These are phyloP conservation scores for Pyrus pyrifolia DNA, from an alignment of 306 rosid species.

Conservation along the genomic window DNA sequence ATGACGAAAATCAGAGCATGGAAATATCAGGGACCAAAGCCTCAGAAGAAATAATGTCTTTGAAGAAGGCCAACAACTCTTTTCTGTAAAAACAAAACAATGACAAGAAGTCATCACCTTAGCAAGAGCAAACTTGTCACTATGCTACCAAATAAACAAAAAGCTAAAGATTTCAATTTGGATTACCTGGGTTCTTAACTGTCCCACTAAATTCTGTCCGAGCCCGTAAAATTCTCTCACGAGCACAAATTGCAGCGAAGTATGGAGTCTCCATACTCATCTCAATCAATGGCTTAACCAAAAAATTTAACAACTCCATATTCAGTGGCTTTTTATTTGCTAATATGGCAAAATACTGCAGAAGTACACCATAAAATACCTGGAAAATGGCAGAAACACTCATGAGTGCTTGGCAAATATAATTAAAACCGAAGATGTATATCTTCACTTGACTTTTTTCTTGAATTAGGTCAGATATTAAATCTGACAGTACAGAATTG, in stretches of 20 bases:
- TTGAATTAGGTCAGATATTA: neutral
- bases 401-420: neutral
- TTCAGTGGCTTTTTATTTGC: conserved; percentile 64
- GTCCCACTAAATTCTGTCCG: conserved; percentile 59
- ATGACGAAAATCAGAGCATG: conserved; percentile 89
- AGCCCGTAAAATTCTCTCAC: conserved; percentile 60
- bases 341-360: conserved; percentile 86
- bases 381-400: conserved; percentile 30
- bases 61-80: conserved; percentile 83
- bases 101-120: conserved; percentile 8
- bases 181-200: conserved; percentile 64
- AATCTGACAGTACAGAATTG: neutral
- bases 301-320: conserved; percentile 52
- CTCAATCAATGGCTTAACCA: conserved; percentile 82
- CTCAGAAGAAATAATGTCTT: conserved; percentile 77
- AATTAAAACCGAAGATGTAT: neutral
- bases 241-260: conserved; percentile 95
- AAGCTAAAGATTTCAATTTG: conserved; percentile 5
- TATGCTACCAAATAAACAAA: neutral
- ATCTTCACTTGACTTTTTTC: neutral
- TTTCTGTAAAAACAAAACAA: conserved; percentile 45
- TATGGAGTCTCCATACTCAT: conserved; percentile 85
- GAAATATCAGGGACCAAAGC: conserved; percentile 84
- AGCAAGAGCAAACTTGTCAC: neutral
- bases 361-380: conserved; percentile 80